Percentiles rank a stretch among this genome's conserved stretches.
Evolutionary conservation across 257 asterid genomes (phyloP).

Genomic region (Scutellaria galericulata): DNA sequence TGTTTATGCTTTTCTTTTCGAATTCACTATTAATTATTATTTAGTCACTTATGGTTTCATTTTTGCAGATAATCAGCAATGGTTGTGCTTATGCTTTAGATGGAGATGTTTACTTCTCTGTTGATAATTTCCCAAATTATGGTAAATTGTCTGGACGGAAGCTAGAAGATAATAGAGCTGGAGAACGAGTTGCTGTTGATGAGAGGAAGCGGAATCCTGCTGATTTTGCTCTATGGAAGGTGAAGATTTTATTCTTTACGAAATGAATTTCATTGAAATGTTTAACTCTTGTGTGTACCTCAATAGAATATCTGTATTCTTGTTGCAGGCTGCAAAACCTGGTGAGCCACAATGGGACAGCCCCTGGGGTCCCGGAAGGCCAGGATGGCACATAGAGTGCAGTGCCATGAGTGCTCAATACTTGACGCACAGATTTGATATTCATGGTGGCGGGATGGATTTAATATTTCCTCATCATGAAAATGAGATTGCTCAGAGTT

Average conservation of each 20-base stretch:
- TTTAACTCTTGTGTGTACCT: background rate
- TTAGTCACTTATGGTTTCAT: background rate
- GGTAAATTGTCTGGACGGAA: conserved; percentile 78
- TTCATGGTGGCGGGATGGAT: conserved; percentile 98
- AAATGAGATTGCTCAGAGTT: conserved; percentile 89
- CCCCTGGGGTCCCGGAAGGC: conserved; percentile 97
- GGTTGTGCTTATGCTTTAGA: conserved; percentile 72
- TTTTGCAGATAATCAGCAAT: conserved; percentile 61
- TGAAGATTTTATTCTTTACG: conserved; percentile 24
- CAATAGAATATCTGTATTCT: background rate
- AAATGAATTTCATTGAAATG: background rate
- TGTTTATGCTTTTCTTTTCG: background rate
- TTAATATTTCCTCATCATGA: conserved; percentile 90
- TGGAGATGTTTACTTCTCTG: conserved; percentile 81
- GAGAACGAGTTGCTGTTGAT: conserved; percentile 72
- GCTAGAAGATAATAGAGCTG: conserved; percentile 79
- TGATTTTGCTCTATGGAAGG: conserved; percentile 97
- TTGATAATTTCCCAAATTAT: conserved; percentile 67
- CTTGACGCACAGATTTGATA: conserved; percentile 76
- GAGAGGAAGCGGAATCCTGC: conserved; percentile 75
- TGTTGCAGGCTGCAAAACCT: conserved; percentile 79
- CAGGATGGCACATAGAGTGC: conserved; percentile 98
- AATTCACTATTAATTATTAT: background rate
- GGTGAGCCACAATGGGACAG: conserved; percentile 92
- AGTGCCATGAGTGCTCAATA: conserved; percentile 95